Evolutionary conservation across 768 basidiomycete genomes (phyloP).

Genomic region (Trichaptum fuscoviolaceum): DNA sequence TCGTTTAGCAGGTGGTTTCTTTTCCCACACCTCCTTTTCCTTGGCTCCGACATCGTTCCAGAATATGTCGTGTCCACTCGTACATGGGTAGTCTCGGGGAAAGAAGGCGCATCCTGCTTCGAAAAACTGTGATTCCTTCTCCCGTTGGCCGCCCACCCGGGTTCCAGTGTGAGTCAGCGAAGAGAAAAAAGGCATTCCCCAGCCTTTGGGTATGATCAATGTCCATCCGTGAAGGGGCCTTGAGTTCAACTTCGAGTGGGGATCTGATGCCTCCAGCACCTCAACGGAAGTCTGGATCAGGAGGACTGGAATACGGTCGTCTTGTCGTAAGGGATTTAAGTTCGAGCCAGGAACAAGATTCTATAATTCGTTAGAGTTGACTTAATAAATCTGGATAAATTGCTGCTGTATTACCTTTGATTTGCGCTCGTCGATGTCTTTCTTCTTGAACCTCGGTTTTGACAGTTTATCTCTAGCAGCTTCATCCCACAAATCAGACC

Average conservation of each 20-base stretch:
- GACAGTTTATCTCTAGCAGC: conserved; percentile 42
- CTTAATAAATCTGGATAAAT: neutral
- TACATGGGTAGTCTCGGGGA: conserved; percentile 74
- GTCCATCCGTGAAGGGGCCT: conserved; percentile 80
- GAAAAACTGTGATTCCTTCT: conserved; percentile 74
- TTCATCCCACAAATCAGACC: conserved; percentile 72
- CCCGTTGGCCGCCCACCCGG: conserved; percentile 79
- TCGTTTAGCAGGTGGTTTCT: conserved; percentile 86
- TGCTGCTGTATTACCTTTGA: conserved; percentile 46
- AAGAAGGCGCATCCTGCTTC: conserved; percentile 75
- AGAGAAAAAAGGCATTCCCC: conserved; percentile 85
- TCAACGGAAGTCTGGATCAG: conserved; percentile 77
- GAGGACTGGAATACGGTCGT: conserved; percentile 79
- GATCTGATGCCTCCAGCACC: conserved; percentile 19
- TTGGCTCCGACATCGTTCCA: conserved; percentile 42
- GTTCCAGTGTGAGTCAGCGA: conserved; percentile 82
- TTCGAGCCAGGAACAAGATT: conserved; percentile 73
- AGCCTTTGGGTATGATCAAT: conserved; percentile 79
- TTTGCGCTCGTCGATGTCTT: conserved; percentile 80
- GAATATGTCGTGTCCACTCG: conserved; percentile 47
- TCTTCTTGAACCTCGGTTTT: conserved; percentile 70
- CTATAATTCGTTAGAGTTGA: conserved; percentile 30
- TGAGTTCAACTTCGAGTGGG: conserved; percentile 20
- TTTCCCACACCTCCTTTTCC: conserved; percentile 61
- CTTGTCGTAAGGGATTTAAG: conserved; percentile 61